Base-by-base conservation (phyloP, 1,139 yeast genomes). In the Blastobotrys aristatus region DNA sequence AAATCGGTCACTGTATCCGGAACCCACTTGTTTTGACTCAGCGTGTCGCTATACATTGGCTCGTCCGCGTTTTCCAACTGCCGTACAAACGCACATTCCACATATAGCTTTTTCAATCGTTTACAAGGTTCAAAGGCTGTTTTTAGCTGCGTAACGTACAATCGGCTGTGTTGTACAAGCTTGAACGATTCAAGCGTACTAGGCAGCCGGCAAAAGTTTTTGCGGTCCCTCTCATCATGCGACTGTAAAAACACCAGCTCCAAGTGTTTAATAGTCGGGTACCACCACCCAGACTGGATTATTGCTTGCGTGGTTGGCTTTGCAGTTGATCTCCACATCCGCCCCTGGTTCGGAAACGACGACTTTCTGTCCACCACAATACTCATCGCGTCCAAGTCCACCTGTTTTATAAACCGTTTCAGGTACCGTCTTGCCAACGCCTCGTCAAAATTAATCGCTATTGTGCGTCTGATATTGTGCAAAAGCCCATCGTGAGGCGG, bases 81-180 rank as follows among this genome's bases (percentile, higher is more conserved):
- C 16, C 26, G 24, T 2, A 40, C 27, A 18, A 40, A 40, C 11
- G 43, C 43, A 31, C 43, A 40, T 20, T 32, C 44, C 17, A 41
- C 13, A 33, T 32, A 22, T 10, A 41, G 22, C n/a, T 13, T n/a
- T 5, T 21, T 10, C 17, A 41, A 22, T 16, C 22, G 4, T 3
- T 13, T 3, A 14, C 44, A 41, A 8, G 13, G 18, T 3, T 5
- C 16, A 18, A 41, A 31, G 3, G 39, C 44, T 16, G 21, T 21
- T 14, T 21, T 4, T 14, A 41, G 17, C 16, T 21, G 37, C 24
- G 21, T 14, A 2, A 32, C 39, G 22, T 41, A 32, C 11, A 22
- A 24, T 11, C 38, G 29, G 32, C 44, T 41, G 17, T 41, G 39
- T 18, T 41, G 44, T 2, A 5, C 3, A 2, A 41, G 14, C 22